Conservation (phyloP, 495 filamentous ascomycete species). For the Choiromyces venosus region DNA sequence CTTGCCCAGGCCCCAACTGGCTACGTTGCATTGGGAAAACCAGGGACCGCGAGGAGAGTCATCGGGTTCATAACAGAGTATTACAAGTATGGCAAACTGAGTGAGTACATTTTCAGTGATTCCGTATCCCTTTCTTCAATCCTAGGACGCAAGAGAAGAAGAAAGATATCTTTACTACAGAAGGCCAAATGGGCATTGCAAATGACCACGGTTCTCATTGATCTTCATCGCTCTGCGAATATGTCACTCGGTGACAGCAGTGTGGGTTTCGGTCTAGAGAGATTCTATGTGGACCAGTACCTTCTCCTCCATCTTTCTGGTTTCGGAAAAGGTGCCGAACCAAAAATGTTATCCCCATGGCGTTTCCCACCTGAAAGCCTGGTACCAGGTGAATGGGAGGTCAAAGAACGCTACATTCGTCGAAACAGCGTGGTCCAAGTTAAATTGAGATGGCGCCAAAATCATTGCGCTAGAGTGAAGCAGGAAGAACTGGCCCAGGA, state of each 20-base stretch:
- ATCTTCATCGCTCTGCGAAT: slow-evolving; percentile 19
- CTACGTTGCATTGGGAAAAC: slow-evolving; percentile 26
- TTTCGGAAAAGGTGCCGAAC: slow-evolving; percentile 16
- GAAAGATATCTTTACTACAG: slow-evolving; percentile 20
- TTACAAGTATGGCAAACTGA: slow-evolving; percentile 26
- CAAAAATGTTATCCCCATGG: slow-evolving; percentile 20
- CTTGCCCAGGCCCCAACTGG: slow-evolving; percentile 21
- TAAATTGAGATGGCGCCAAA: slow-evolving; percentile 19
- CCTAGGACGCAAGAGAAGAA: neutral
- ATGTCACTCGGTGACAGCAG: slow-evolving; percentile 21
- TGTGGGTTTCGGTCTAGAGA: slow-evolving; percentile 26
- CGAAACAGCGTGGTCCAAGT: neutral
- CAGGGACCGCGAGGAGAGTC: slow-evolving; percentile 15
- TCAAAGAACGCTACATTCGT: neutral
- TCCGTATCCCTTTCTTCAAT: slow-evolving; percentile 22
- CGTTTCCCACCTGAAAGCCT: slow-evolving; percentile 25
- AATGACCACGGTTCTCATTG: slow-evolving; percentile 22
- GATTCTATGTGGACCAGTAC: slow-evolving; percentile 27
- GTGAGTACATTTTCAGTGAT: slow-evolving; percentile 34
- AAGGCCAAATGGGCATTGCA: slow-evolving; percentile 34
- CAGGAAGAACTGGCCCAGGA: slow-evolving; percentile 9
- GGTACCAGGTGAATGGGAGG: slow-evolving; percentile 30
- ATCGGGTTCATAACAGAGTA: slow-evolving; percentile 28
- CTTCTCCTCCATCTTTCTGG: slow-evolving; percentile 23
- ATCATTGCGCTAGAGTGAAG: slow-evolving; percentile 19